Evolutionary conservation across 176 grass and related monocot genomes (phyloP).

Genomic region (Eremochloa ophiuroides): DNA sequence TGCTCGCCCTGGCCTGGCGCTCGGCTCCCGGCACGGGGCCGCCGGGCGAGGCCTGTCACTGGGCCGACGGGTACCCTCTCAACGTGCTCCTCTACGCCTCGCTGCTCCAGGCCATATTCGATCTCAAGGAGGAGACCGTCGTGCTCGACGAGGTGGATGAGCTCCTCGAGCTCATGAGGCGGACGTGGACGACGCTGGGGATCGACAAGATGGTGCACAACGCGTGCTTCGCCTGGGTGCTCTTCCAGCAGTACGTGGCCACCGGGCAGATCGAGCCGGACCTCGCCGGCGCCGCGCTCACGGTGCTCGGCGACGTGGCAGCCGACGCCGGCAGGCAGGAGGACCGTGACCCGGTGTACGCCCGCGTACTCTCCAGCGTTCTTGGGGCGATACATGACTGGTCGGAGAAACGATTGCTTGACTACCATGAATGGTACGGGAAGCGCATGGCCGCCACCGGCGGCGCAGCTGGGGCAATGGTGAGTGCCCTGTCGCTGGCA

Average conservation of each 20-base stretch:
- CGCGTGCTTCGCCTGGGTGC: conserved; percentile 67
- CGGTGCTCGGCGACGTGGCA: conserved; percentile 59
- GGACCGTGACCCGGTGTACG: conserved; percentile 38
- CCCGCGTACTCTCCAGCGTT: conserved; percentile 44
- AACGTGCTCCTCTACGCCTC: conserved; percentile 77
- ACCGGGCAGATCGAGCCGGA: conserved; percentile 66
- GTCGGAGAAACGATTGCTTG: conserved; percentile 69
- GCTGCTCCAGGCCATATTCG: conserved; percentile 70
- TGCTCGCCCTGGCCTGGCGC: conserved; percentile 60
- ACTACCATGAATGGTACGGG: conserved; percentile 74
- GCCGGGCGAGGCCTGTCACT: conserved; percentile 54
- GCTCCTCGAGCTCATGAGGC: conserved; percentile 76
- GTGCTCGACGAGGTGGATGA: conserved; percentile 91
- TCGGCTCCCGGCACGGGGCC: background rate
- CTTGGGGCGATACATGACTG: conserved; percentile 61
- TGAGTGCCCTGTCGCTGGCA: conserved; percentile 49
- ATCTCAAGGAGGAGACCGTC: conserved; percentile 64
- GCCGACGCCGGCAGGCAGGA: conserved; percentile 56
- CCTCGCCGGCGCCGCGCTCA: conserved; percentile 54
- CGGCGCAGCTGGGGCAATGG: conserved; percentile 37
- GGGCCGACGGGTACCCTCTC: conserved; percentile 85
- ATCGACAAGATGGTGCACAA: conserved; percentile 65
- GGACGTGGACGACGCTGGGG: conserved; percentile 75
- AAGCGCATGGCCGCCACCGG: conserved; percentile 18
- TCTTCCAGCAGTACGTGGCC: conserved; percentile 83